phyloP scores from a whole-genome alignment of 2,329 filamentous ascomycete genomes.

The Thelonectria rubi region DNA sequence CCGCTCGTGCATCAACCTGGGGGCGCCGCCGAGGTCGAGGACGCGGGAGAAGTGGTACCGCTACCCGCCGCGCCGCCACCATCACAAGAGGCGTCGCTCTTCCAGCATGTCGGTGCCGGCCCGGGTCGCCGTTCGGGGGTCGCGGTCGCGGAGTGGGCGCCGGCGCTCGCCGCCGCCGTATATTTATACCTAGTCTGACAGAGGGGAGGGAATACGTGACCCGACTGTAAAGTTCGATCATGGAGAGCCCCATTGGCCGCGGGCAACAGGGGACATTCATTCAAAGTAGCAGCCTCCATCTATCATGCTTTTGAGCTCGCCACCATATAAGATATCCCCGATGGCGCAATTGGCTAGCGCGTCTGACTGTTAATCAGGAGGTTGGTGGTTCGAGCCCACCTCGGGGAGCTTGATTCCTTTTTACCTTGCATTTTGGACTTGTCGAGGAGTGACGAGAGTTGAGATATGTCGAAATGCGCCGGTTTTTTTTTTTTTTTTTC shows the following conservation, averaged over 20 bases:
- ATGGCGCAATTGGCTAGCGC: slow-evolving; percentile 18
- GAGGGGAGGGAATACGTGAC: too few species aligned
- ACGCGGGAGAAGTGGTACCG: slow-evolving; percentile 48
- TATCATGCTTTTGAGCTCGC: too few species aligned
- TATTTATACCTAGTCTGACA: slow-evolving; percentile 29
- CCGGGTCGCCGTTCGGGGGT: slow-evolving; percentile 34
- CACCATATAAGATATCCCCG: slow-evolving; percentile 4
- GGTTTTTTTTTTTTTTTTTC: too few species aligned
- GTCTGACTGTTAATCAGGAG: slow-evolving; percentile 20
- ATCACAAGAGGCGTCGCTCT: slow-evolving; percentile 35
- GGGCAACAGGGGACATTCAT: too few species aligned
- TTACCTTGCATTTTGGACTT: too few species aligned
- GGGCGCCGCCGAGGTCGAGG: slow-evolving; percentile 46
- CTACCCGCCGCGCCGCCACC: slow-evolving; percentile 29
- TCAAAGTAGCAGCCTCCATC: too few species aligned
- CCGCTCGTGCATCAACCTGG: slow-evolving; percentile 55
- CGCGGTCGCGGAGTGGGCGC: slow-evolving; percentile 31
- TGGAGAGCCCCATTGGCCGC: too few species aligned
- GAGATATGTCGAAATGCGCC: too few species aligned
- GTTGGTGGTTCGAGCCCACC: slow-evolving; percentile 16
- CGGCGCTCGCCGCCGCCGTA: slow-evolving; percentile 30
- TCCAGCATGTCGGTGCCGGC: slow-evolving; percentile 41
- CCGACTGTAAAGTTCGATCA: too few species aligned
- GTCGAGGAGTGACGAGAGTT: too few species aligned
- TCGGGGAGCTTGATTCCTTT: too few species aligned